Conservation (phyloP, 129 eudicot genomes). For the Logfia minima region DNA sequence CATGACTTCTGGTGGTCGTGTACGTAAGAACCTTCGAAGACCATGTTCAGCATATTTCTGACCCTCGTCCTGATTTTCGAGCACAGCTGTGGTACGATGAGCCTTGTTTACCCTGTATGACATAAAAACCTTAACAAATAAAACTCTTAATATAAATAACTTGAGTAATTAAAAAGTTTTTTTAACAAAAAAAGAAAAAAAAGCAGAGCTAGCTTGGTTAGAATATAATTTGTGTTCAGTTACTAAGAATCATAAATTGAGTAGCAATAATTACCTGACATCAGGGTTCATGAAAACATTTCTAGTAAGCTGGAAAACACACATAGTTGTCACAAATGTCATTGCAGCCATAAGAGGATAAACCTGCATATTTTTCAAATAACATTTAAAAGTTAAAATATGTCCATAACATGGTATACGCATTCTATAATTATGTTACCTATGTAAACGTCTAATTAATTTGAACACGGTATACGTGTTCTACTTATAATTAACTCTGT, state of each 20-base stretch:
- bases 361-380: conserved; percentile 44
- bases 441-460: too few relatives aligned
- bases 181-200: neutral
- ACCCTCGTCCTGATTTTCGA: conserved; percentile 82
- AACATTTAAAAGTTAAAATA: neutral
- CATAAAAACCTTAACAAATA: neutral
- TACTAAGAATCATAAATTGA: neutral
- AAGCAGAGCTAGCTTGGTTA: neutral
- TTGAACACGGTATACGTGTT: too few relatives aligned
- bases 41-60: conserved; percentile 75
- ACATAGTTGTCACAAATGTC: conserved; percentile 81
- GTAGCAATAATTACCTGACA: conserved; percentile 55
- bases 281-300: conserved; percentile 75
- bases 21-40: conserved; percentile 75
- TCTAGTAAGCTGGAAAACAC: conserved; percentile 84
- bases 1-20: conserved; percentile 84
- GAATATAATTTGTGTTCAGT: neutral
- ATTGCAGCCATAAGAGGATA: conserved; percentile 93
- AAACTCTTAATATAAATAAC: neutral
- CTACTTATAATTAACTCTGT: too few relatives aligned
- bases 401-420: too few relatives aligned
- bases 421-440: too few relatives aligned
- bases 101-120: conserved; percentile 61
- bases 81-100: conserved; percentile 63
- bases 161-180: neutral